These are phyloP conservation scores for Colletotrichum phormii DNA, from an alignment of 2,329 filamentous ascomycete species.

Conservation along the genomic window DNA sequence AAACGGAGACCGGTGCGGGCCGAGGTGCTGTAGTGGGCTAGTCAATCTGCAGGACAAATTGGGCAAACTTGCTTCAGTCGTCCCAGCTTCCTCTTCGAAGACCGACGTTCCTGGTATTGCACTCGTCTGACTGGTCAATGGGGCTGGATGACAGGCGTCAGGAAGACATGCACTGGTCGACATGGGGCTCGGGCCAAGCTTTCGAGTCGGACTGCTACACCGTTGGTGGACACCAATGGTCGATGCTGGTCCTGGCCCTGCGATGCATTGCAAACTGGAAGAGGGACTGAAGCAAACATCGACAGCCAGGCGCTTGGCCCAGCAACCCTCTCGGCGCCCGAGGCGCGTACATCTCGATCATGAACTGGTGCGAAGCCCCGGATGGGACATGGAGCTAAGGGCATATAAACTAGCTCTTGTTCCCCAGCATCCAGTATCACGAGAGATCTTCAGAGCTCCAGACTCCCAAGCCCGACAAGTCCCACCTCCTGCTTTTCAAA, in stretches of 20 bases:
- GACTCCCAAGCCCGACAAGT: conserved; percentile 12
- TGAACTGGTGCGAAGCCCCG: neutral
- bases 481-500: neutral
- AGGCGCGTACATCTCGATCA: neutral
- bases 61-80: conserved; percentile 11
- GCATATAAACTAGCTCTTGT: conserved; percentile 17
- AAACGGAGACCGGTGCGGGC: conserved; percentile 15
- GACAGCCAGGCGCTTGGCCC: conserved; percentile 21
- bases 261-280: conserved; percentile 11
- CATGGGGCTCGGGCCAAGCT: conserved; percentile 6
- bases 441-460: conserved; percentile 26
- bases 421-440: neutral
- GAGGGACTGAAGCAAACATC: conserved; percentile 7
- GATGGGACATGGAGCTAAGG: neutral
- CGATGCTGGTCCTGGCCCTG: conserved; percentile 5
- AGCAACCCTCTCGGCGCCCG: neutral
- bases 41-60: conserved; percentile 1
- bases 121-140: neutral
- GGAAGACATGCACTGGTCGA: conserved; percentile 9
- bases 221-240: neutral
- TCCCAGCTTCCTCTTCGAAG: conserved; percentile 11
- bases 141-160: conserved; percentile 1
- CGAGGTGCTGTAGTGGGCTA: conserved; percentile 31
- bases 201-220: neutral
- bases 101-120: neutral